A percentile compares a stretch with the other conserved stretches of the same genome.
Conservation (phyloP, 2,329 filamentous ascomycete genomes). For the Arthrobotrys pseudoclavata region DNA sequence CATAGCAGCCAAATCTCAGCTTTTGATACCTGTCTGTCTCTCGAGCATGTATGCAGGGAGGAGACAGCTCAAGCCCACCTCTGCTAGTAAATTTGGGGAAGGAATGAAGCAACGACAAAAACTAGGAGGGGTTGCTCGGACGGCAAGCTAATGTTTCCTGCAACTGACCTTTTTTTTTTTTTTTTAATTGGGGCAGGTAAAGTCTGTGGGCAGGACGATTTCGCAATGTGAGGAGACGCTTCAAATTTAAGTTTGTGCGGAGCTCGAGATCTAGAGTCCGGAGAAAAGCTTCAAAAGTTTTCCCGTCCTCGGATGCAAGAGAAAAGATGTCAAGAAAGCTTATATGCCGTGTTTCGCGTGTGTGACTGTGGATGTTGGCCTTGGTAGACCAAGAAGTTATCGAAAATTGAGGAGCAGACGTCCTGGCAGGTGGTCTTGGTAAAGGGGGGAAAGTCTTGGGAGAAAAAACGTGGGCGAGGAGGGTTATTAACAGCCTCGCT, state of each 20-base stretch:
- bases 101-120: slow-evolving; percentile 30
- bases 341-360: slow-evolving; percentile 47
- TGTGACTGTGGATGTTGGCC: slow-evolving; percentile 42
- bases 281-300: slow-evolving; percentile 4
- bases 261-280: background rate
- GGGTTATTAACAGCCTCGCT: slow-evolving; percentile 44
- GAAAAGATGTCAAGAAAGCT: slow-evolving; percentile 47
- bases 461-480: slow-evolving; percentile 46
- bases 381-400: slow-evolving; percentile 47
- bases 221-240: background rate
- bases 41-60: background rate
- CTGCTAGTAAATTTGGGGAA: slow-evolving; percentile 34
- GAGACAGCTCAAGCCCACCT: background rate
- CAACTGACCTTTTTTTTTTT: slow-evolving; percentile 35
- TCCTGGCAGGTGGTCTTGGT: slow-evolving; percentile 48
- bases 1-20: slow-evolving; percentile 1
- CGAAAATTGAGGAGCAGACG: slow-evolving; percentile 26
- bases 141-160: slow-evolving; percentile 26
- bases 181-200: slow-evolving; percentile 22
- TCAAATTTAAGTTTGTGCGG: background rate
- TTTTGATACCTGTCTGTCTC: slow-evolving; percentile 14
- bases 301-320: background rate
- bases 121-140: slow-evolving; percentile 18
- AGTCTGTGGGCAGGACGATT: slow-evolving; percentile 16
- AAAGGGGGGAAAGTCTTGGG: slow-evolving; percentile 54